phyloP scores from a whole-genome alignment of 1,284 basidiomycete species.

The Apiotrichum akiyoshidainum region DNA sequence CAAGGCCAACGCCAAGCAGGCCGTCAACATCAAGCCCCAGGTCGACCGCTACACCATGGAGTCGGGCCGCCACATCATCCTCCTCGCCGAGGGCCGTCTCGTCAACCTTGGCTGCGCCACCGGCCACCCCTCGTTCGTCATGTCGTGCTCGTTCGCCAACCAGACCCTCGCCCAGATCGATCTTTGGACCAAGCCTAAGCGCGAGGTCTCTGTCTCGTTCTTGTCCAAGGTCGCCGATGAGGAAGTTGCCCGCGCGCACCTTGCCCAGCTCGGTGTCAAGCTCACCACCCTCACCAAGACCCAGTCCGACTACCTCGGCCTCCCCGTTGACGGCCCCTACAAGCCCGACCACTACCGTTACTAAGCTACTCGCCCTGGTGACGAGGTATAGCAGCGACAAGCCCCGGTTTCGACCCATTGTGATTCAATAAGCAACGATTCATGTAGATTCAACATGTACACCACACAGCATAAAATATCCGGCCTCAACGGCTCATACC shows the following conservation, averaged over 20 bases:
- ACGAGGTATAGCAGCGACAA: not conserved
- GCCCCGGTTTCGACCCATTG: not conserved
- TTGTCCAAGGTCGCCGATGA: conserved; percentile 97
- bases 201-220: too few species aligned
- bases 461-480: conserved; percentile 2
- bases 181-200: conserved; percentile 95
- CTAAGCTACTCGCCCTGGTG: not conserved
- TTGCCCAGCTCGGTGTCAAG: conserved; percentile 87
- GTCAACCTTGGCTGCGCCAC: conserved; percentile 94
- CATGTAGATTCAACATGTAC: conserved; percentile 6
- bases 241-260: conserved; percentile 95
- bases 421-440: not conserved
- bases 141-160: conserved; percentile 99
- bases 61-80: conserved; percentile 87
- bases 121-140: conserved; percentile 88
- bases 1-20: conserved; percentile 83
- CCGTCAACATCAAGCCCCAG: conserved; percentile 96
- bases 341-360: conserved; percentile 67
- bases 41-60: conserved; percentile 96
- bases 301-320: conserved; percentile 90
- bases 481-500: not conserved
- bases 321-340: conserved; percentile 86
- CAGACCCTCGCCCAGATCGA: conserved; percentile 98
- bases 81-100: conserved; percentile 96
- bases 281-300: conserved; percentile 73